A percentile compares a stretch with the other conserved stretches of the same genome.
Conservation (phyloP, 805 yeast genomes). For the Zygotorulaspora florentina region DNA sequence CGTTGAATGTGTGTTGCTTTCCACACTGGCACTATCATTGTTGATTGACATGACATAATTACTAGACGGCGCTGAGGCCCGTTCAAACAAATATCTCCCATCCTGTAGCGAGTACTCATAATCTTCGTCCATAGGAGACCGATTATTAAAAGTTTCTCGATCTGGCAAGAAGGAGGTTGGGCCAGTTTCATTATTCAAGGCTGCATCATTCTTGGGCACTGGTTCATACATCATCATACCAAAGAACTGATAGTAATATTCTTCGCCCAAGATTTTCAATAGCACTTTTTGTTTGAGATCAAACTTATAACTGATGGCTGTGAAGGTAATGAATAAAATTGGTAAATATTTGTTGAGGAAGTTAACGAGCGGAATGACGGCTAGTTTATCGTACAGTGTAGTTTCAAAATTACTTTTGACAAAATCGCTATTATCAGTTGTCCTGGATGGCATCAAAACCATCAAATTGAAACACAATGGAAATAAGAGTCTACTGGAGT, state of each 20-base stretch:
- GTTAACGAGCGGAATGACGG: slow-evolving; percentile 29
- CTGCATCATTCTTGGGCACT: slow-evolving; percentile 7
- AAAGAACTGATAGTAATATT: slow-evolving; percentile 33
- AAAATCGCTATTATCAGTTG: slow-evolving; percentile 5
- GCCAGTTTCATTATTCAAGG: slow-evolving; percentile 5
- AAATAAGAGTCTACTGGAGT: slow-evolving; percentile 33
- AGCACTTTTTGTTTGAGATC: slow-evolving; percentile 31
- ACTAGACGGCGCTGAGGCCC: slow-evolving; percentile 21
- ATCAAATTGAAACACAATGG: slow-evolving; percentile 35
- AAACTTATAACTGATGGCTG: slow-evolving; percentile 27
- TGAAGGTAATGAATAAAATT: slow-evolving; percentile 22
- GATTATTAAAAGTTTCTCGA: slow-evolving; percentile 4
- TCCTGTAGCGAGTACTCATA: slow-evolving; percentile 34
- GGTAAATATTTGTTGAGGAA: slow-evolving; percentile 30
- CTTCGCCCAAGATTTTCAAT: slow-evolving; percentile 31
- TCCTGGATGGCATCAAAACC: slow-evolving; percentile 23
- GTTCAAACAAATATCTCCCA: slow-evolving; percentile 32
- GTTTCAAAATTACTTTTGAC: slow-evolving; percentile 24
- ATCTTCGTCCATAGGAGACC: slow-evolving; percentile 41
- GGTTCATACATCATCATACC: slow-evolving; percentile 33
- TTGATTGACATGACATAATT: slow-evolving; percentile 14
- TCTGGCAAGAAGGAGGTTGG: slow-evolving; percentile 5
- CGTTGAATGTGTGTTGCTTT: not conserved
- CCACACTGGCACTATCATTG: slow-evolving; percentile 1
- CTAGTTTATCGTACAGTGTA: slow-evolving; percentile 27